phyloP scores from a whole-genome alignment of 2,329 filamentous ascomycete species.

The Arthrobotrys iridis region DNA sequence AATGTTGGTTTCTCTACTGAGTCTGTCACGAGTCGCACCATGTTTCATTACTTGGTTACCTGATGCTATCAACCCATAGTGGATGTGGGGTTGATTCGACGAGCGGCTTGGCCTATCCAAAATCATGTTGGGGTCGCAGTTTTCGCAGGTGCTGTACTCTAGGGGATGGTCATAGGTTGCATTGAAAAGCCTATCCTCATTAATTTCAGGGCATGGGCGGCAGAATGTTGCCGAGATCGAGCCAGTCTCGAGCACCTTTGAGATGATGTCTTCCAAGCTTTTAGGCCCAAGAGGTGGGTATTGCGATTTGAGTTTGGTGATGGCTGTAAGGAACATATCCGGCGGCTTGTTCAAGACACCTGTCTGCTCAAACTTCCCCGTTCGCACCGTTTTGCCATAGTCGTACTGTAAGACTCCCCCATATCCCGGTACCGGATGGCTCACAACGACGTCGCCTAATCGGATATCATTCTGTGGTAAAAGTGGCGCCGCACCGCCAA shows the following conservation, averaged over 20 bases:
- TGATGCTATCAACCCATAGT: constrained; percentile 19
- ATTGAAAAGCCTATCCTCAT: not conserved
- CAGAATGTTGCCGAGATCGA: not conserved
- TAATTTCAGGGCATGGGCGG: not conserved
- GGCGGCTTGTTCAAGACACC: constrained; percentile 17
- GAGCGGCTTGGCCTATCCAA: not conserved
- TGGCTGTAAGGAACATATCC: constrained; percentile 13
- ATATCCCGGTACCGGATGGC: not conserved
- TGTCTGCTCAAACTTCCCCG: not conserved
- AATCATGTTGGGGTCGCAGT: not conserved
- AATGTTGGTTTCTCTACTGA: constrained; percentile 8
- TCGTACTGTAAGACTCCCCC: constrained; percentile 27
- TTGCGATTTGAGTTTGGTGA: constrained; percentile 2
- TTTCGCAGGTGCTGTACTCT: not conserved
- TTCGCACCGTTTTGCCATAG: not conserved
- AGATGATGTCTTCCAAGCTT: not conserved
- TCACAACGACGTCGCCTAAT: constrained; percentile 26
- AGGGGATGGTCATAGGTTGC: not conserved
- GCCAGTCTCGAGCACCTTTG: not conserved
- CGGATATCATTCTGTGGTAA: constrained; percentile 1
- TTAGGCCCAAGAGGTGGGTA: not conserved
- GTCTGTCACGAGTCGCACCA: constrained; percentile 30
- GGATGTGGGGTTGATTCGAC: not conserved
- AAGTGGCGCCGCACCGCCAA: constrained; percentile 18
- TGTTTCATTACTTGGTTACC: constrained; percentile 48